A percentile compares a stretch with the other conserved stretches of the same genome.
These are phyloP conservation scores for Phytophthora multivora DNA, from an alignment of 352 stramenopile genomes.

Conservation along the genomic window DNA sequence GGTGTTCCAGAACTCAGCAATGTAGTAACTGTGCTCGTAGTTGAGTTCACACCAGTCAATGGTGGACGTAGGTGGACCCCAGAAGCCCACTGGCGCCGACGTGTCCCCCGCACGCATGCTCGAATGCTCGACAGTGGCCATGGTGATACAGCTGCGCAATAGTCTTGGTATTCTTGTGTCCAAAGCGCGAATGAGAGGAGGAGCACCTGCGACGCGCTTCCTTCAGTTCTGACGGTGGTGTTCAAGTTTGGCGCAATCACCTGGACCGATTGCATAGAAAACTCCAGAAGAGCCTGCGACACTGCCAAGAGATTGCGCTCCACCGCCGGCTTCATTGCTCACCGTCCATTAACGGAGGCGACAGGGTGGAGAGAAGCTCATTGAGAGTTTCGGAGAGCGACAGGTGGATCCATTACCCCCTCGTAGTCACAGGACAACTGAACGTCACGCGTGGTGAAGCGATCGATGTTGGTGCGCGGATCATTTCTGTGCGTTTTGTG, in stretches of 20 bases:
- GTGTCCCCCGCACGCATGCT: slow-evolving; percentile 17
- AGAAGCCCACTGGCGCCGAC: slow-evolving; percentile 45
- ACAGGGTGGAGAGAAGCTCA: too few species aligned
- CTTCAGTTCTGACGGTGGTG: slow-evolving; percentile 19
- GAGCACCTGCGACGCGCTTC: neutral
- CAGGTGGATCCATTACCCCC: too few species aligned
- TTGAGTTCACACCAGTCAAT: slow-evolving; percentile 90
- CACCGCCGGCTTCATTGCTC: neutral
- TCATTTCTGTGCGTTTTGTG: too few species aligned
- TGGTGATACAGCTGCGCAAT: neutral
- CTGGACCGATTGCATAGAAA: slow-evolving; percentile 19
- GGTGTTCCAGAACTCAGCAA: slow-evolving; percentile 90
- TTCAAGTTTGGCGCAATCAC: slow-evolving; percentile 8
- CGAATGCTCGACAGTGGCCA: slow-evolving; percentile 18
- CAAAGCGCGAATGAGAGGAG: slow-evolving; percentile 18
- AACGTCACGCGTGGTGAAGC: too few species aligned
- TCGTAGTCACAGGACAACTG: too few species aligned
- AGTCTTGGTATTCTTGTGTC: slow-evolving; percentile 4
- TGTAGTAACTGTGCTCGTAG: slow-evolving; percentile 75
- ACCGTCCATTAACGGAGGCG: neutral
- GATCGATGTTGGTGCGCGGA: too few species aligned
- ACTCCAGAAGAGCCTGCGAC: slow-evolving; percentile 16
- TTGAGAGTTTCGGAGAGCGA: too few species aligned
- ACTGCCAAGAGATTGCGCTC: slow-evolving; percentile 12
- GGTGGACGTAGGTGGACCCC: slow-evolving; percentile 68